phyloP scores from a whole-genome alignment of 73 alveolate species.

The Uronychia binucleata region DNA sequence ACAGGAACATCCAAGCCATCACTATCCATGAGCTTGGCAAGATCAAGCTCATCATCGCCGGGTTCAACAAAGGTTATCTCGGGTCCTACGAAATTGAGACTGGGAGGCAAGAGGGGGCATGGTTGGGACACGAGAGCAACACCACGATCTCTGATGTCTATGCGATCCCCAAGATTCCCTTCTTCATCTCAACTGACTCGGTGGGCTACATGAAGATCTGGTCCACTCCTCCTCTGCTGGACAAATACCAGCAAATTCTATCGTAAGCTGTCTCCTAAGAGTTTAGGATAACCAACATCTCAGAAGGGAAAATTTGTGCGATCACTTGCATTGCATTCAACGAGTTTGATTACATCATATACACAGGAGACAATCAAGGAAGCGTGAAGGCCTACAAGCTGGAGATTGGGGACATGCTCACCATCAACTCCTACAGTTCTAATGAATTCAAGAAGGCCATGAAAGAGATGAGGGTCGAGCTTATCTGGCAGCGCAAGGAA shows the following conservation, averaged over 20 bases:
- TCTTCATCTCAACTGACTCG: constrained; percentile 26
- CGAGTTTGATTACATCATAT: constrained; percentile 32
- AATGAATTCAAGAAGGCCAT: neutral
- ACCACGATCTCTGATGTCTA: constrained; percentile 5
- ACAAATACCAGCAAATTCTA: constrained; percentile 38
- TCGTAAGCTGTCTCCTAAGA: constrained; percentile 12
- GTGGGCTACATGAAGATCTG: constrained; percentile 31
- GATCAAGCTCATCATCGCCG: constrained; percentile 15
- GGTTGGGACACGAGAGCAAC: constrained; percentile 6
- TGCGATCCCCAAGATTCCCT: constrained; percentile 10
- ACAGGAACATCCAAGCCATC: neutral
- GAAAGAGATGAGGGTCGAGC: neutral
- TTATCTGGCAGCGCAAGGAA: constrained; percentile 24
- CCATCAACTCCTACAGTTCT: neutral
- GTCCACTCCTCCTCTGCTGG: constrained; percentile 59
- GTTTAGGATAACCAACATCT: constrained; percentile 2
- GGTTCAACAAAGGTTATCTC: constrained; percentile 28
- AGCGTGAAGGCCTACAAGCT: constrained; percentile 32
- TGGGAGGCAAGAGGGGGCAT: constrained; percentile 54
- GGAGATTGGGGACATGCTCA: neutral
- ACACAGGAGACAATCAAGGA: constrained; percentile 70
- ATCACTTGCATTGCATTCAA: constrained; percentile 44
- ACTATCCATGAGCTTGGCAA: neutral
- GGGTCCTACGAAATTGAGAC: constrained; percentile 41
- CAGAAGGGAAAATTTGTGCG: constrained; percentile 23